Base-by-base conservation (phyloP, 768 basidiomycete genomes). In the Boletus reticulatus region DNA sequence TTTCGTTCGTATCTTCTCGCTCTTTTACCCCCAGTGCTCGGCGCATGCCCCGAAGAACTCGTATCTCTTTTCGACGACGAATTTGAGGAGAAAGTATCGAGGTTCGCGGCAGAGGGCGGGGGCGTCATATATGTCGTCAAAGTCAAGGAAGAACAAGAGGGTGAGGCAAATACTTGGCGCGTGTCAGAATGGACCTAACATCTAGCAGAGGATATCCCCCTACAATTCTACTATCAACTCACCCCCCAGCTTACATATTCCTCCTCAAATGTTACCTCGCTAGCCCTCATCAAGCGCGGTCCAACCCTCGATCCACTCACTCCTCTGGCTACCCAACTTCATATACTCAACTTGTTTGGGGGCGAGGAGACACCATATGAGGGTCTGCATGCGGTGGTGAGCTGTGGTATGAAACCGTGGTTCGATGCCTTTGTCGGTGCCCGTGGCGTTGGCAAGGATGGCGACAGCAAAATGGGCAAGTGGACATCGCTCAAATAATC, bases 361-460 rank as follows among this genome's bases (percentile, higher is more conserved):
- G 87, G 88, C 14, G 89, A 91, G 43, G 87, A 90, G 57, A 92
- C 90, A 1, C 94, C 96, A 0, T 99, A 98, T 67, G 96, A 98
- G 72, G 91, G 92, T 66, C 73, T 99, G 29, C 96, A 98, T 68
- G 92, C 94, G 11, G 83, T 99, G 20, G 93, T 99, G 17, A 97
- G 95, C 67, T 87, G 83, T 53, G 97, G 92, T 62, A 94, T 99
- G 27, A 96, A 98, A 63, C 95, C 95, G 0, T 98, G 93, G 88
- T 98, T 99, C 65, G 95, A 98, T 71, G 94, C 96, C 16, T 98
- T 96, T 65, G 94, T 98, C 27, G 94, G 89, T 22, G 80, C 92
- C 22, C 83, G 93, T 48, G 83, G 85, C 27, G 76, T 80, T 54
- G 85, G 83, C 50, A 93, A 92, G 67, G 89, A 89, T 31, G 80